phyloP scores from a whole-genome alignment of 148 eudicot species.

The Rhododendron kiyosumense region DNA sequence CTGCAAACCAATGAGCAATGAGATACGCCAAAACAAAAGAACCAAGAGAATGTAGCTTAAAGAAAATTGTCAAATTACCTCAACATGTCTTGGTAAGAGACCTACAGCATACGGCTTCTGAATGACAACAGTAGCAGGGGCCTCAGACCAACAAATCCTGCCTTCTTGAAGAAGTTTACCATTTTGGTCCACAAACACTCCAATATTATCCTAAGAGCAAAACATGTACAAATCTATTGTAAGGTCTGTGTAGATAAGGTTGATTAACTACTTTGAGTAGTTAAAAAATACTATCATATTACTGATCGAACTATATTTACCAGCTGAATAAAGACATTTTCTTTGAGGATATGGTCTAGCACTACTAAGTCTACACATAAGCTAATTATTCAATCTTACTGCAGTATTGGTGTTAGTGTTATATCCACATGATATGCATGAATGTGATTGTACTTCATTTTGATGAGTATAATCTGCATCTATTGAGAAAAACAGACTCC shows the following conservation, averaged over 20 bases:
- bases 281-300: not conserved
- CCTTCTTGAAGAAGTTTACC: slow-evolving; percentile 96
- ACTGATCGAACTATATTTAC: not conserved
- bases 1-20: slow-evolving; percentile 39
- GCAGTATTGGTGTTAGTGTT: not conserved
- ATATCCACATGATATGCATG: not conserved
- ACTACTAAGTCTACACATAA: not conserved
- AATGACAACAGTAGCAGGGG: slow-evolving; percentile 69
- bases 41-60: not conserved
- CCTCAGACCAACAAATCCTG: slow-evolving; percentile 95
- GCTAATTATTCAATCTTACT: not conserved
- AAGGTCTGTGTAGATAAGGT: not conserved
- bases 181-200: slow-evolving; percentile 90
- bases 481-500: not conserved
- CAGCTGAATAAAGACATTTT: not conserved
- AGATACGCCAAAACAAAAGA: not conserved
- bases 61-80: slow-evolving; percentile 41
- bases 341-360: not conserved
- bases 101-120: slow-evolving; percentile 91
- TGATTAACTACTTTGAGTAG: not conserved
- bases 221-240: slow-evolving; percentile 11
- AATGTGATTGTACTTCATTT: not conserved
- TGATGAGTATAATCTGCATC: not conserved
- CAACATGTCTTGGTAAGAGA: slow-evolving; percentile 89
- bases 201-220: slow-evolving; percentile 81